Conservation (phyloP, 176 grass and related monocot species). For the Musa itinerans region DNA sequence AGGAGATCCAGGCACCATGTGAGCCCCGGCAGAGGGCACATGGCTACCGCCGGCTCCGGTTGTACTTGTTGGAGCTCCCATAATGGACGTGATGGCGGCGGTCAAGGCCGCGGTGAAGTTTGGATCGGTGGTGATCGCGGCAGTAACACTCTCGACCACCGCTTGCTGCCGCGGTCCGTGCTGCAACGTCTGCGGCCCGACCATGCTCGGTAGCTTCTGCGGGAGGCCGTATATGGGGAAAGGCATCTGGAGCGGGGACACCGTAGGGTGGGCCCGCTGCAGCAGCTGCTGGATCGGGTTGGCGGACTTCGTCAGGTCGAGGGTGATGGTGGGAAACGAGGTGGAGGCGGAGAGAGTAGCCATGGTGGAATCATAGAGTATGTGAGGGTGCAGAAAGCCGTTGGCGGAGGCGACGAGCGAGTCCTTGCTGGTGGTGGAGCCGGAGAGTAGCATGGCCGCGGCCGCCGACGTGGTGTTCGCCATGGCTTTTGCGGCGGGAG, state of each 20-base stretch:
- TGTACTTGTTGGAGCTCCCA: background rate
- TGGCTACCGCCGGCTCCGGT: background rate
- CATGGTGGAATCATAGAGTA: background rate
- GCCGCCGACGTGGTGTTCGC: slow-evolving; percentile 10
- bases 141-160: background rate
- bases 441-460: slow-evolving; percentile 11
- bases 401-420: background rate
- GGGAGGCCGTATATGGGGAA: background rate
- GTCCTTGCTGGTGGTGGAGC: slow-evolving; percentile 1
- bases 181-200: background rate
- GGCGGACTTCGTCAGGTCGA: slow-evolving; percentile 8
- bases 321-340: slow-evolving; percentile 20
- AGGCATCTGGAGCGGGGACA: background rate
- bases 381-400: background rate
- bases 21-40: background rate
- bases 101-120: slow-evolving; percentile 18
- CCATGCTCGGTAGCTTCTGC: background rate
- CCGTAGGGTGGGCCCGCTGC: background rate
- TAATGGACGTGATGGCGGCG: slow-evolving; percentile 11
- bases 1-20: background rate
- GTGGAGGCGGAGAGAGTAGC: slow-evolving; percentile 6
- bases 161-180: background rate
- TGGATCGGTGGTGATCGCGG: slow-evolving; percentile 12
- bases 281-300: background rate
- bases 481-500: slow-evolving; percentile 11